A percentile compares a stretch with the other conserved stretches of the same genome.
Conservation (phyloP, 345 rosid species). For the Excoecaria agallocha region DNA sequence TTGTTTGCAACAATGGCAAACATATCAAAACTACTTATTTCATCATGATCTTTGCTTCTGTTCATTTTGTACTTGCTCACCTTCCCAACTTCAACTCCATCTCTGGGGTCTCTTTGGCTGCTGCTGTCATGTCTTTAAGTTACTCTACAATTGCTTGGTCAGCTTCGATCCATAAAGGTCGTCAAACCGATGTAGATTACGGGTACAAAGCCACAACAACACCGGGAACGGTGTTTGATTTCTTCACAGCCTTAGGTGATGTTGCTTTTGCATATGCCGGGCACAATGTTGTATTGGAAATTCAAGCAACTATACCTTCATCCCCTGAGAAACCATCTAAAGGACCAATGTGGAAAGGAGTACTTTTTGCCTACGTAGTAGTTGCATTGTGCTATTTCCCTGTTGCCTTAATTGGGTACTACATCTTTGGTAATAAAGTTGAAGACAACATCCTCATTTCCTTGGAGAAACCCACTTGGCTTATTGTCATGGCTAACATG, state of each 20-base stretch:
- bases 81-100: conserved; percentile 81
- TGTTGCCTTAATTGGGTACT: conserved; percentile 66
- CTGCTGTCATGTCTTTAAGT: conserved; percentile 84
- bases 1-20: conserved; percentile 47
- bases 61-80: conserved; percentile 68
- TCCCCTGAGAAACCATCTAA: conserved; percentile 82
- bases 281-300: conserved; percentile 80
- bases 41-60: conserved; percentile 69
- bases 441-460: conserved; percentile 71
- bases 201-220: conserved; percentile 38
- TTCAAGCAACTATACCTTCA: conserved; percentile 89
- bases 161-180: conserved; percentile 45
- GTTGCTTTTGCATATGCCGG: conserved; percentile 84
- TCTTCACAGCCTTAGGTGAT: conserved; percentile 67
- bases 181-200: conserved; percentile 50
- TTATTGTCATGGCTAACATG: conserved; percentile 64
- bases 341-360: conserved; percentile 86
- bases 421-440: conserved; percentile 50
- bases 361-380: conserved; percentile 56
- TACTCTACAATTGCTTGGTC: conserved; percentile 77
- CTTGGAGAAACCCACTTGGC: conserved; percentile 62
- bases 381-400: conserved; percentile 84
- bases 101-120: conserved; percentile 55
- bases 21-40: conserved; percentile 50
- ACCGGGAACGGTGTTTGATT: conserved; percentile 42